Base-by-base conservation (phyloP, 1,139 yeast species). In the Candida mesenterica region DNA sequence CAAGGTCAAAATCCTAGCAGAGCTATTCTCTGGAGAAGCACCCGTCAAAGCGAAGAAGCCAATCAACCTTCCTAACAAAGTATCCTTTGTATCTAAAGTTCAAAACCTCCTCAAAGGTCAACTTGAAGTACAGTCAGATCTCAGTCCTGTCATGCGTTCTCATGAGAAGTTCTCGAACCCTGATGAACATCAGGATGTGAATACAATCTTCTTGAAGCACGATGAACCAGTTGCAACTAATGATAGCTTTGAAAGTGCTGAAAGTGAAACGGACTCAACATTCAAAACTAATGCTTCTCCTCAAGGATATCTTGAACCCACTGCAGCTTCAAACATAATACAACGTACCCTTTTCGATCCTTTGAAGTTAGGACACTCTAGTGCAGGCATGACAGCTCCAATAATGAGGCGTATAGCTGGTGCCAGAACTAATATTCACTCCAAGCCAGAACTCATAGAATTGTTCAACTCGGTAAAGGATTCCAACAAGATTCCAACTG, bases 321-420 rank as follows among this genome's bases (percentile, higher is more conserved):
- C 10, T 4, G 29, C 24, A 5, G 27, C 19, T 16, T 16, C 33
- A n/a, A 31, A 27, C 16, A 24, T 31, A 4, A 24, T 31, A 10
- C 26, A 31, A 27, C 24, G 23, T 16, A 20, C 33, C 10, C 19
- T 31, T n/a, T 16, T 31, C 14, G 33, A 31, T 24, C 33, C 33
- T 3, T 31, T 31, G 29, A 24, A 24, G 29, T 10, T 27, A n/a
- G 29, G 28, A 7, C 15, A 15, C 10, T 25, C 28, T 5, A 25
- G 17, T 14, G 28, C 12, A 12, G 17, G 28, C 5, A 25, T 25
- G 28, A 25, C 28, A 13, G 28, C 17, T 10, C 28, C 28, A 14
- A 25, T 25, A 13, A 13, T 25, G 28, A 25, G 28, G 14, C 28
- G 28, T 25, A 25, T 25, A 19, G 22, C 22, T 6, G 22, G 22